Evolutionary conservation across 345 rosid species (phyloP).

Genomic region (Adansonia digitata): DNA sequence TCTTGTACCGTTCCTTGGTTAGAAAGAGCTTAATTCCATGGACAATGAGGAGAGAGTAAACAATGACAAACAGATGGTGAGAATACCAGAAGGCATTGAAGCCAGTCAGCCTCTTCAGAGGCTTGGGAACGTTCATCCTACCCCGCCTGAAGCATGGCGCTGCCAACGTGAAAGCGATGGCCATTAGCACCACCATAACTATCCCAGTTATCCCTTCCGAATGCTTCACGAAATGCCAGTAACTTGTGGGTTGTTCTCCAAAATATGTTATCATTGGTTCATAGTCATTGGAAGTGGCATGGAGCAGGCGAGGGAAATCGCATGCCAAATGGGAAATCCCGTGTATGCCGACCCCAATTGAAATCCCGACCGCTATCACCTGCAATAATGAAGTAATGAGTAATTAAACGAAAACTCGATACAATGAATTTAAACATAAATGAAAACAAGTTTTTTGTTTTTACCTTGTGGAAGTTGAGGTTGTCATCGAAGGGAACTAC

Average conservation of each 20-base stretch:
- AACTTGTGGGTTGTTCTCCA: slow-evolving; percentile 57
- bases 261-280: slow-evolving; percentile 47
- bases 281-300: slow-evolving; percentile 49
- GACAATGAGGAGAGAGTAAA: slow-evolving; percentile 57
- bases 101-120: slow-evolving; percentile 64
- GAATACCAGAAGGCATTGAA: slow-evolving; percentile 91
- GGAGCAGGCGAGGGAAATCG: slow-evolving; percentile 63
- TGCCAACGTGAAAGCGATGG: slow-evolving; percentile 71
- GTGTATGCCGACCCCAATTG: slow-evolving; percentile 57
- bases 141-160: slow-evolving; percentile 69
- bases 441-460: neutral
- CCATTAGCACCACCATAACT: slow-evolving; percentile 59
- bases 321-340: slow-evolving; percentile 55
- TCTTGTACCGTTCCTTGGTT: slow-evolving; percentile 56
- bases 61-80: slow-evolving; percentile 69
- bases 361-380: slow-evolving; percentile 68
- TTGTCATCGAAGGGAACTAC: slow-evolving; percentile 77
- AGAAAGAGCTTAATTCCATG: slow-evolving; percentile 67
- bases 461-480: slow-evolving; percentile 81
- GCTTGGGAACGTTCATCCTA: slow-evolving; percentile 49
- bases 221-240: slow-evolving; percentile 63
- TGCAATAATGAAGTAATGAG: slow-evolving; percentile 1
- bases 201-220: slow-evolving; percentile 69
- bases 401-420: neutral
- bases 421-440: neutral